Evolutionary conservation across 768 basidiomycete species (phyloP), one percentile per base, ranked within the genome.

Genomic region (Strobilomyces dryophilus): DNA sequence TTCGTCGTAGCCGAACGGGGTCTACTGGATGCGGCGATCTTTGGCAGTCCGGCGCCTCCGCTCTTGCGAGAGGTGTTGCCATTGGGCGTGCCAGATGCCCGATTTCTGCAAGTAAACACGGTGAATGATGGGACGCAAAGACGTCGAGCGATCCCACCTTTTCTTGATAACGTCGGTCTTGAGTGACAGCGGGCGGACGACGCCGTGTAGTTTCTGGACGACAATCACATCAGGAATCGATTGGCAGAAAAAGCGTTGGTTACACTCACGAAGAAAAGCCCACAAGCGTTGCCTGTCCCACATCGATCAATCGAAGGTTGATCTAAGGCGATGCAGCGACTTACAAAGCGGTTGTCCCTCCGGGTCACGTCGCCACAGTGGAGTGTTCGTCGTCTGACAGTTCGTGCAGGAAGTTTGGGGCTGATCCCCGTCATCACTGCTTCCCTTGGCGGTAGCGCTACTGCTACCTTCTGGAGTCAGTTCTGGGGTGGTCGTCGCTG

Each of bases 161-260:
- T 97, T 98, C 84, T 98, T 97, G 73, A 95, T 97, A 43, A 95
- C 88, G 67, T 98, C 92, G 40, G 95, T 98, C 79, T 97, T 97
- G 56, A 98, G 79, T 36, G 93, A 95, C 58, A 95, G 75, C 8
- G 95, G 95, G 49, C 95, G 82, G 7, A 94, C 90, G 46, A 98
- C 94, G 44, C 93, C 93, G 64, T 98, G 95, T 36, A 98, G 74
- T 84, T 98, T 98, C 91, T 95, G 61, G 49, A 61, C 29, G 18
- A 35, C 12, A n/a, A 5, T 32, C 29, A 29, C 29, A 29, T 29
- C 70, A 0, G 67, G 63, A 8, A 53, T 31, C 20, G 29, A 20
- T 31, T 43, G 51, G 18, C 1, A n/a, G 21, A 37, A n/a, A 56
- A 49, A 34, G 15, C 21, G 26, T 34, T 32, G 32, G 9, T n/a